Percentiles rank a stretch among this genome's conserved stretches.
Evolutionary conservation across 1,284 basidiomycete species (phyloP).

Genomic region (Tylopilus sp.): DNA sequence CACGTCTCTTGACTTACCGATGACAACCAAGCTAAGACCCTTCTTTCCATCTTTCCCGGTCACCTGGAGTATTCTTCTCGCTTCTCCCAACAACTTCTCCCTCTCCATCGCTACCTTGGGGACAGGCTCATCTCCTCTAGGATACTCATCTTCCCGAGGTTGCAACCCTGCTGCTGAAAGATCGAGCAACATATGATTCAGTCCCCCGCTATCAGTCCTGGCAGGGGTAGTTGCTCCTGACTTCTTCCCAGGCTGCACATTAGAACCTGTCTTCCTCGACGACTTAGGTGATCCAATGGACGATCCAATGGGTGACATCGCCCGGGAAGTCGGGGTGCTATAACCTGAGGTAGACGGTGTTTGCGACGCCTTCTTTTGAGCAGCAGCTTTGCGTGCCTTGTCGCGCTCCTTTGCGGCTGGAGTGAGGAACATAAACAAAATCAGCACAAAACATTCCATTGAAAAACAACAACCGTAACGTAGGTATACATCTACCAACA

Average conservation of each 20-base stretch:
- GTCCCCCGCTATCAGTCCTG: conserved; percentile 21
- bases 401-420: conserved; percentile 73
- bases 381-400: conserved; percentile 56
- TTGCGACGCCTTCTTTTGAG: conserved; percentile 42
- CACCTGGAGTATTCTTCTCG: conserved; percentile 50
- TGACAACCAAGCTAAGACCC: conserved; percentile 83
- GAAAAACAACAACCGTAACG: conserved; percentile 35
- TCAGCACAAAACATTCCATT: conserved; percentile 40
- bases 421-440: conserved; percentile 35
- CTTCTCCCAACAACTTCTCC: conserved; percentile 85
- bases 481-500: conserved; percentile 39
- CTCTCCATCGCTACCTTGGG: conserved; percentile 69
- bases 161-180: conserved; percentile 70
- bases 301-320: conserved; percentile 42
- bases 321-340: conserved; percentile 39
- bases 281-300: conserved; percentile 33
- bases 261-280: conserved; percentile 37
- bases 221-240: conserved; percentile 24
- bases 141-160: conserved; percentile 41
- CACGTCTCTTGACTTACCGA: conserved; percentile 58
- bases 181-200: conserved; percentile 62
- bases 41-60: conserved; percentile 57
- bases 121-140: conserved; percentile 47
- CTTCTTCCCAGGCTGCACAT: conserved; percentile 37
- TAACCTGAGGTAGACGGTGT: conserved; percentile 31